Percentiles rank a stretch among this genome's conserved stretches.
phyloP scores from a whole-genome alignment of 164 flowering plant species.

The Stephania japonica region DNA sequence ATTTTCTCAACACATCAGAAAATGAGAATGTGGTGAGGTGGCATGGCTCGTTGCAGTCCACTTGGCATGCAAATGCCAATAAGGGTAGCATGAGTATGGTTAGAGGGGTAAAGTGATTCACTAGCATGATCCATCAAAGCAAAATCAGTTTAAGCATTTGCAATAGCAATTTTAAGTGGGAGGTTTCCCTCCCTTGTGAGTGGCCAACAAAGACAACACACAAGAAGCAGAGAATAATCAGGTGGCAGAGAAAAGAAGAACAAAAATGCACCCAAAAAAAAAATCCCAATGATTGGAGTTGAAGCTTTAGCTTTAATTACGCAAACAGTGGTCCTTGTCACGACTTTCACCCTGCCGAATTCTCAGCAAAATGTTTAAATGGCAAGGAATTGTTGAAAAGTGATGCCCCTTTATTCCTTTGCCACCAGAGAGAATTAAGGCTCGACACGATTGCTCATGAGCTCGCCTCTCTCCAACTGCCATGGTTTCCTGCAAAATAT shows the following conservation, averaged over 20 bases:
- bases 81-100: background rate
- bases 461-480: slow-evolving; percentile 5
- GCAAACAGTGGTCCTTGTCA: slow-evolving; percentile 21
- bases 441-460: background rate
- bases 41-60: background rate
- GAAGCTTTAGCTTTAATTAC: slow-evolving; percentile 15
- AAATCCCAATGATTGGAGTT: slow-evolving; percentile 19
- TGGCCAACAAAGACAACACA: slow-evolving; percentile 14
- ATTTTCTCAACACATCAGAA: too few species aligned
- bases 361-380: slow-evolving; percentile 18
- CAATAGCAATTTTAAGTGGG: background rate
- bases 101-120: background rate
- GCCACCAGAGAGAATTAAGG: slow-evolving; percentile 19
- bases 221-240: slow-evolving; percentile 15
- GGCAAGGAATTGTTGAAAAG: slow-evolving; percentile 18
- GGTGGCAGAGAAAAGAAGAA: slow-evolving; percentile 9
- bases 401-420: slow-evolving; percentile 35
- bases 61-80: background rate
- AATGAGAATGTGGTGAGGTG: background rate
- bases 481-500: slow-evolving; percentile 11
- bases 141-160: background rate
- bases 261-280: slow-evolving; percentile 6
- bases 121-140: background rate
- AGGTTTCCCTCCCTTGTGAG: slow-evolving; percentile 4
- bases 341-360: slow-evolving; percentile 18